These are phyloP conservation scores for Trichoderma orchidacearum DNA, from an alignment of 495 filamentous ascomycete species.

Conservation along the genomic window DNA sequence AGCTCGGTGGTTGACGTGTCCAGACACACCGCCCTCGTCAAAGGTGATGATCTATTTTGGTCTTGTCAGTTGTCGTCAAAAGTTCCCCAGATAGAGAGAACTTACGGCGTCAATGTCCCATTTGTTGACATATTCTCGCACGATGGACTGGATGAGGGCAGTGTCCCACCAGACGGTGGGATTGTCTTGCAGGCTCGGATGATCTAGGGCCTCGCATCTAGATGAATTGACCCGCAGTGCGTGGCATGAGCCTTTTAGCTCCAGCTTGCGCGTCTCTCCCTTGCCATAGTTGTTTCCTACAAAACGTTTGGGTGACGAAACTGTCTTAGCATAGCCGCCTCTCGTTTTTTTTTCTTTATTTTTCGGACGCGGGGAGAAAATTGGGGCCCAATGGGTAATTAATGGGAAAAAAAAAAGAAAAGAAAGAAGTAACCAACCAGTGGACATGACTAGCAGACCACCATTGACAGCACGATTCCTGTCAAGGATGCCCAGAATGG, in stretches of 20 bases:
- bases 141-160: slow-evolving; percentile 14
- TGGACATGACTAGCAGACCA: slow-evolving; percentile 24
- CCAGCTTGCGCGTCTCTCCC: slow-evolving; percentile 17
- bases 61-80: background rate
- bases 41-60: slow-evolving; percentile 26
- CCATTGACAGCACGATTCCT: slow-evolving; percentile 16
- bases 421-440: slow-evolving; percentile 12
- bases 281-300: slow-evolving; percentile 28
- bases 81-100: background rate
- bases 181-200: slow-evolving; percentile 23
- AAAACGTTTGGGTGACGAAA: background rate
- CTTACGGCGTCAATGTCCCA: slow-evolving; percentile 26
- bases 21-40: slow-evolving; percentile 25
- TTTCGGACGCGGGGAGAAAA: background rate
- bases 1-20: slow-evolving; percentile 28
- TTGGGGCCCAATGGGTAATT: background rate
- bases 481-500: slow-evolving; percentile 23
- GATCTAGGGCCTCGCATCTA: slow-evolving; percentile 21
- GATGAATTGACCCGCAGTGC: slow-evolving; percentile 18
- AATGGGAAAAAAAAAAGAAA: background rate
- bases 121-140: slow-evolving; percentile 18
- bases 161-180: slow-evolving; percentile 28
- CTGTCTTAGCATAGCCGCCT: background rate
- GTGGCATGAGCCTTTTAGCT: slow-evolving; percentile 21
- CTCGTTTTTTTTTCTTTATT: no score